These are phyloP conservation scores for Vitis amurensis DNA, from an alignment of 164 flowering plant species.

Conservation along the genomic window DNA sequence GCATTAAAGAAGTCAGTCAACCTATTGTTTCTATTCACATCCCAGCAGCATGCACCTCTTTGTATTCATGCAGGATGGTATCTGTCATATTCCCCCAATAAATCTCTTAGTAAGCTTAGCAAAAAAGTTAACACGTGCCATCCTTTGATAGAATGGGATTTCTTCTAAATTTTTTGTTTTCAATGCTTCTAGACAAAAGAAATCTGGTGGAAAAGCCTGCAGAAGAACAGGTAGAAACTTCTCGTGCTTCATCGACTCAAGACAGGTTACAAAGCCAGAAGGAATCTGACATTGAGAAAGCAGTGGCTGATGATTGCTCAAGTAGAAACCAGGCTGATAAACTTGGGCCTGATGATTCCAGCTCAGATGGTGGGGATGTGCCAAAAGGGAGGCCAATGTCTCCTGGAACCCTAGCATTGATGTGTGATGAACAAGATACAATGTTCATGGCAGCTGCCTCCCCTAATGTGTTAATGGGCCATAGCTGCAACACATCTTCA, in stretches of 20 bases:
- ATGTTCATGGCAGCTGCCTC: conserved; percentile 70
- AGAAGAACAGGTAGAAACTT: conserved; percentile 40
- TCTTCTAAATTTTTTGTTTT: not conserved
- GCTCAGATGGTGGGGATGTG: conserved; percentile 57
- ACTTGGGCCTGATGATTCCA: conserved; percentile 39
- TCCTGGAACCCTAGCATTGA: conserved; percentile 87
- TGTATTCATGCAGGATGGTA: no score
- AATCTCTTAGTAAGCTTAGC: no score
- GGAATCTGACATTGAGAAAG: conserved; percentile 38
- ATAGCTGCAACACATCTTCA: conserved; percentile 32
- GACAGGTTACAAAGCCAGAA: conserved; percentile 40
- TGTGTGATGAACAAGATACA: conserved; percentile 94
- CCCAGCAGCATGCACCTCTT: no score
- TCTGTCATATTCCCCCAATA: no score
- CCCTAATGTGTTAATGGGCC: conserved; percentile 39
- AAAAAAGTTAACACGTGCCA: not conserved
- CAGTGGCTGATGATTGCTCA: conserved; percentile 39
- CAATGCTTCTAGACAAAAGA: conserved; percentile 38
- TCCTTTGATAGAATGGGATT: conserved; percentile 4
- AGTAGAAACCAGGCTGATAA: conserved; percentile 52
- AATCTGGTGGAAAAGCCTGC: conserved; percentile 34
- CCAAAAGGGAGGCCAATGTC: conserved; percentile 79
- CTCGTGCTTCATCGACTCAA: conserved; percentile 46
- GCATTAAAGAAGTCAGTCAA: no score
- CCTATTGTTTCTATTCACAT: no score